Conservation (phyloP, 495 filamentous ascomycete genomes). For the Letharia lupina region DNA sequence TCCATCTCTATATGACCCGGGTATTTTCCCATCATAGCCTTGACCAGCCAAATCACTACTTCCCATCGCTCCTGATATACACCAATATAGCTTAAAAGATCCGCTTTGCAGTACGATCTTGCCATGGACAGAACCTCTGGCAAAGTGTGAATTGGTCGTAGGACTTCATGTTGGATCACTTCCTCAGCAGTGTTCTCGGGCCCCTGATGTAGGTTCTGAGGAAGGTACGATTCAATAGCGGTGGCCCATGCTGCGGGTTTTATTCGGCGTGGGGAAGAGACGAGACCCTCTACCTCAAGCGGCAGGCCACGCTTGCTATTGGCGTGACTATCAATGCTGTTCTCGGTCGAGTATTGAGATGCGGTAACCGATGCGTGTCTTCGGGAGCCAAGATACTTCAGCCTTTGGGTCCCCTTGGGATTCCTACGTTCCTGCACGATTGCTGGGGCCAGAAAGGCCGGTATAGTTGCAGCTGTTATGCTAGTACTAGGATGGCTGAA, state of each 20-base stretch:
- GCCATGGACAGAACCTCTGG: conserved; percentile 28
- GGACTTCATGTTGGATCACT: conserved; percentile 18
- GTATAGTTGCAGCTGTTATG: not conserved
- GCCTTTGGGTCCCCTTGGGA: not conserved
- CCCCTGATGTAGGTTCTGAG: conserved; percentile 28
- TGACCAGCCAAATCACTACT: conserved; percentile 35
- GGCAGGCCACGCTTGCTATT: not conserved
- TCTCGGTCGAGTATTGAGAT: not conserved
- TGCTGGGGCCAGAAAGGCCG: conserved; percentile 8
- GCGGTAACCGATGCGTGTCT: conserved; percentile 13
- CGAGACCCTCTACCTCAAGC: conserved; percentile 5
- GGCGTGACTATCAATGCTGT: not conserved
- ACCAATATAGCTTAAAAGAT: conserved; percentile 39
- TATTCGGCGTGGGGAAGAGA: conserved; percentile 15
- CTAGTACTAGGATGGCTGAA: conserved; percentile 1
- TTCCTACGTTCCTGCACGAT: not conserved
- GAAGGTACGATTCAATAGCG: conserved; percentile 39
- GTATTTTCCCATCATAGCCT: conserved; percentile 34
- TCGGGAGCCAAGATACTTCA: not conserved
- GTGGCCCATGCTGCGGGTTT: conserved; percentile 35
- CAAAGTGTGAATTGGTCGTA: conserved; percentile 23
- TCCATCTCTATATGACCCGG: conserved; percentile 20
- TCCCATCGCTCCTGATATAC: conserved; percentile 38
- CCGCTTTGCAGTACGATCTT: conserved; percentile 25
- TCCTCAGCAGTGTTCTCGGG: conserved; percentile 3